Evolutionary conservation across 2,329 filamentous ascomycete species (phyloP), one percentile per base, ranked within the genome.

Genomic region (Chalaropsis ovoidea): DNA sequence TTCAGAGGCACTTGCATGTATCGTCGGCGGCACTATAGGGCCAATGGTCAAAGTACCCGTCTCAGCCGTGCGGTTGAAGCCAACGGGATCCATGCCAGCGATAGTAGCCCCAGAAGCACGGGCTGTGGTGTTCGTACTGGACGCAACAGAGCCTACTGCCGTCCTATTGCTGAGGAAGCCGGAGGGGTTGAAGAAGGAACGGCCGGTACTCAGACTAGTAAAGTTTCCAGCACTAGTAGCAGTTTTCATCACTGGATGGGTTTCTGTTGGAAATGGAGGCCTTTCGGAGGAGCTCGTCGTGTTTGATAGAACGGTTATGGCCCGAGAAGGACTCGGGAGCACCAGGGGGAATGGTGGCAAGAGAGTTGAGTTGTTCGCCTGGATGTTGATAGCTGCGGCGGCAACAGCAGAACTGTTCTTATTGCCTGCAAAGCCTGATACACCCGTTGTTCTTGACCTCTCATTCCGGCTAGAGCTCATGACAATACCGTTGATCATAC

Each of bases 41-140:
- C 62, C 42, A 41, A 67, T 52, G 5, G 31, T 62, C n/a, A 54
- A 42, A 63, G 62, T 63, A 1, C 22, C 47, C 8, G 45, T 54
- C 39, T 63, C 17, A 31, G 42, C 45, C 31, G 65, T 67, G 17
- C 56, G 61, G 31, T 67, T 64, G 7, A 64, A 62, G 27, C 62
- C 22, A 31, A 56, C 58, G 13, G 65, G 62, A 39, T 67, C 35
- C n/a, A 47, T 43, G 27, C 41, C 47, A 35, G 62, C 63, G 17
- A 64, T 24, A 13, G 45, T 67, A 4, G 58, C 24, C 7, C 24
- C 39, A 35, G 56, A 39, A 39, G 8, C 17, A 58, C 24, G 17
- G 3, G 54, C 8, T 3, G n/a, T 13, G 7, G 27, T 35, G n/a
- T n/a, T n/a, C 17, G 54, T 19, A 19, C 27, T n/a, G 17, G 13